Conservation (phyloP, 2,329 filamentous ascomycete genomes). For the Acrocalymma vagum region DNA sequence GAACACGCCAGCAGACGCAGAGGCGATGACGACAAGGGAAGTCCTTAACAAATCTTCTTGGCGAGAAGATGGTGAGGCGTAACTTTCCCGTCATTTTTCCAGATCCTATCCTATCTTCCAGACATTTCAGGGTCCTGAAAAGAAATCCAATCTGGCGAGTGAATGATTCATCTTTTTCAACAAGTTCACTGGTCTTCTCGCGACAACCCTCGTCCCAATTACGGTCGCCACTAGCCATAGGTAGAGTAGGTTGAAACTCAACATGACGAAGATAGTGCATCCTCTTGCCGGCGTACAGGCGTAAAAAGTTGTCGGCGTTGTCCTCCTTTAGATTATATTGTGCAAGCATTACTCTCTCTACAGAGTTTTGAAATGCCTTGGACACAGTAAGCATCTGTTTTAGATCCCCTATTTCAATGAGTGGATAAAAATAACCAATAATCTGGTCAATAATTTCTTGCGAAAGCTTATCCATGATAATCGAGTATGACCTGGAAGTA, state of each 20-base stretch:
- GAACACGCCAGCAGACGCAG: slow-evolving; percentile 16
- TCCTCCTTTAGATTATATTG: slow-evolving; percentile 10
- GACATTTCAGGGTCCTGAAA: slow-evolving; percentile 12
- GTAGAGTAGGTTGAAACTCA: slow-evolving; percentile 9
- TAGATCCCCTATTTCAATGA: too few relatives aligned
- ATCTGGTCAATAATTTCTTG: slow-evolving; percentile 8
- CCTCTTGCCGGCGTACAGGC: slow-evolving; percentile 13
- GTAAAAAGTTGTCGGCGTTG: slow-evolving; percentile 14
- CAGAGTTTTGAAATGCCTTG: slow-evolving; percentile 3
- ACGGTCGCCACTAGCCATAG: slow-evolving; percentile 1
- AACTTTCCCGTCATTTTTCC: slow-evolving; percentile 1
- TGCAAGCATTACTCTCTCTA: background rate
- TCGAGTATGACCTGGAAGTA: slow-evolving; percentile 1
- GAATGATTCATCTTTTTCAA: slow-evolving; percentile 16
- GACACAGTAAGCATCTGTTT: slow-evolving; percentile 3
- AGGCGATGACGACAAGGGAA: slow-evolving; percentile 2
- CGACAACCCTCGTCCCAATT: slow-evolving; percentile 9
- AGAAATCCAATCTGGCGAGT: slow-evolving; percentile 17
- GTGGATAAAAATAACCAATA: slow-evolving; percentile 6
- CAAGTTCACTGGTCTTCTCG: slow-evolving; percentile 13
- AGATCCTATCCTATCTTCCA: slow-evolving; percentile 10
- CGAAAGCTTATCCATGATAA: slow-evolving; percentile 4
- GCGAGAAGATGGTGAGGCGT: slow-evolving; percentile 10
- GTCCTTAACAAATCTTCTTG: slow-evolving; percentile 1
- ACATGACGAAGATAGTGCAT: slow-evolving; percentile 14